phyloP scores from a whole-genome alignment of 2,329 filamentous ascomycete species.

The Neopestalotiopsis clavispora region DNA sequence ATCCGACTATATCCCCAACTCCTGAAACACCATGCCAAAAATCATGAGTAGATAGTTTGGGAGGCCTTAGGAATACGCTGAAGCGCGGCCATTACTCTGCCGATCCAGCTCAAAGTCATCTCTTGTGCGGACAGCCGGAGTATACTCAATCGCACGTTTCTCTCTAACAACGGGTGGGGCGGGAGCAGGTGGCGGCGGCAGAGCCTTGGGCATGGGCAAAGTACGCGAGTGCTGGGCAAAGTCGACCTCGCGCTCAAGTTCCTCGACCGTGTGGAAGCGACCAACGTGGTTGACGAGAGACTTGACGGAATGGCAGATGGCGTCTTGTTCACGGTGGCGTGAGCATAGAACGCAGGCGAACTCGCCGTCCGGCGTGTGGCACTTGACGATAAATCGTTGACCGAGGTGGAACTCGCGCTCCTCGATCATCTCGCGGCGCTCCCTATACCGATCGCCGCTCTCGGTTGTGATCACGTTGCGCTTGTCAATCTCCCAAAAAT shows the following conservation, averaged over 20 bases:
- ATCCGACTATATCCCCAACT: neutral
- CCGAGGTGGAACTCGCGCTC: constrained; percentile 36
- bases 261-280: constrained; percentile 21
- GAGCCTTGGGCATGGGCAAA: constrained; percentile 5
- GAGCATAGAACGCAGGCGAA: constrained; percentile 40
- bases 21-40: neutral
- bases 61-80: neutral
- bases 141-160: constrained; percentile 9
- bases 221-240: constrained; percentile 17
- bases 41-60: neutral
- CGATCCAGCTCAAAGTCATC: constrained; percentile 6
- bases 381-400: constrained; percentile 42
- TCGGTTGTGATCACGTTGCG: constrained; percentile 16
- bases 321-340: constrained; percentile 30
- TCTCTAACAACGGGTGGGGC: neutral
- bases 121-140: neutral
- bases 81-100: constrained; percentile 1
- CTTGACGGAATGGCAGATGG: constrained; percentile 33
- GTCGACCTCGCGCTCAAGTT: constrained; percentile 24
- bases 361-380: constrained; percentile 37
- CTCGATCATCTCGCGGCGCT: constrained; percentile 26
- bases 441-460: constrained; percentile 9
- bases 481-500: constrained; percentile 35
- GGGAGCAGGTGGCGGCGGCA: constrained; percentile 12
- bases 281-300: constrained; percentile 38